A percentile compares a stretch with the other conserved stretches of the same genome.
Conservation (phyloP, 345 rosid genomes). For the Bruguiera gymnorhiza region DNA sequence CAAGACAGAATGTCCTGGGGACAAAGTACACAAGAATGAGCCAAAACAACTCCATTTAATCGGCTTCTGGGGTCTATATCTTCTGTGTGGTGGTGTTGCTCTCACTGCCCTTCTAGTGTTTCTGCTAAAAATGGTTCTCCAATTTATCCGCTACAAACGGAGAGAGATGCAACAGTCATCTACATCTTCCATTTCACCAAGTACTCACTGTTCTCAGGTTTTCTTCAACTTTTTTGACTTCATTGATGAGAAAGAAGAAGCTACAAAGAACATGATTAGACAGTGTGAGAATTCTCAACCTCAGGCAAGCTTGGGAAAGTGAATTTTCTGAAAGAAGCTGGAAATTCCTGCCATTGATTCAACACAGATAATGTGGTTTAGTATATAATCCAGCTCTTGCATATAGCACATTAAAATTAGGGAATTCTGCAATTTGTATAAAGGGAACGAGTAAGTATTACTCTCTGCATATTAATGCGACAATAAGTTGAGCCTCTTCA, state of each 20-base stretch:
- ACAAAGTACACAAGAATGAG: slow-evolving; percentile 25
- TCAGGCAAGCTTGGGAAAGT: slow-evolving; percentile 23
- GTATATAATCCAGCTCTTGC: not conserved
- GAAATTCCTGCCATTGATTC: not conserved
- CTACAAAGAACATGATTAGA: slow-evolving; percentile 56
- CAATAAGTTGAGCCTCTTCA: no score
- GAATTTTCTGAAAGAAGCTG: slow-evolving; percentile 4
- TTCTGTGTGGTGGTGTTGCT: slow-evolving; percentile 47
- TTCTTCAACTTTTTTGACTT: slow-evolving; percentile 56
- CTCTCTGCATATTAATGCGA: no score
- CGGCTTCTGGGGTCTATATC: slow-evolving; percentile 85
- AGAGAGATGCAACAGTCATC: slow-evolving; percentile 29
- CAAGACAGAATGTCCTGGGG: slow-evolving; percentile 43
- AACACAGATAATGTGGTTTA: not conserved
- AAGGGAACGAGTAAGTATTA: not conserved
- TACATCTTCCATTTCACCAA: slow-evolving; percentile 24
- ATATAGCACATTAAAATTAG: not conserved
- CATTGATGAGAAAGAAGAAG: slow-evolving; percentile 82
- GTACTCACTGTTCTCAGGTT: slow-evolving; percentile 31
- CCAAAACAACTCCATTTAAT: slow-evolving; percentile 52
- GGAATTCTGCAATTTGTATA: not conserved
- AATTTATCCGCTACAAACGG: slow-evolving; percentile 48
- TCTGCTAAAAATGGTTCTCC: slow-evolving; percentile 46
- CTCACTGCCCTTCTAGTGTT: slow-evolving; percentile 47
- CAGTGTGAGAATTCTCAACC: slow-evolving; percentile 37